A percentile compares a stretch with the other conserved stretches of the same genome.
These are phyloP conservation scores for Hemileccinum rubropunctum DNA, from an alignment of 768 basidiomycete genomes.

Conservation along the genomic window DNA sequence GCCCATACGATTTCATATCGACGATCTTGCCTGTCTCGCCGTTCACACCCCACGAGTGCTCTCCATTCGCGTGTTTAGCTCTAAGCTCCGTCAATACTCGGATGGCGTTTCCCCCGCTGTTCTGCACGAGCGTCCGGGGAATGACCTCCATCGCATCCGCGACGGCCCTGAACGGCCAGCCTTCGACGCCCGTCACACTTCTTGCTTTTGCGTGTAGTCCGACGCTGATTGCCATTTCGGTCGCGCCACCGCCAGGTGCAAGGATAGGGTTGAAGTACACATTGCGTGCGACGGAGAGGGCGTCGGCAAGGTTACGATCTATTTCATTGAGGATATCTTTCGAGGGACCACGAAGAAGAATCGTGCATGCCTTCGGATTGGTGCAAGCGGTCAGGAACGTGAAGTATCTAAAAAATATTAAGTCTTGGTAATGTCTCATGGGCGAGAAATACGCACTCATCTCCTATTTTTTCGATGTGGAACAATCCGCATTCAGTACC, in stretches of 20 bases:
- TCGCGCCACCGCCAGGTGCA: constrained; percentile 95
- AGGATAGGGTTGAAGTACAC: constrained; percentile 93
- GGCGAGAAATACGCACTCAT: constrained; percentile 56
- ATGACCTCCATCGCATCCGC: constrained; percentile 98
- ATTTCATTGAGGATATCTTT: constrained; percentile 99
- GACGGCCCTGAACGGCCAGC: constrained; percentile 88
- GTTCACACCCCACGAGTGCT: constrained; percentile 90
- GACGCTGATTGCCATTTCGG: constrained; percentile 96
- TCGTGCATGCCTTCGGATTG: constrained; percentile 94
- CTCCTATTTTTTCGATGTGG: constrained; percentile 94
- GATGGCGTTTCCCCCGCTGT: constrained; percentile 93
- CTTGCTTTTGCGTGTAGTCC: constrained; percentile 79
- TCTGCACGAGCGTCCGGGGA: constrained; percentile 91
- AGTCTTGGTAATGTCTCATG: neutral
- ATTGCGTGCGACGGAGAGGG: constrained; percentile 96
- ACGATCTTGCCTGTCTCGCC: constrained; percentile 95
- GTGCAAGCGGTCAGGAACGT: constrained; percentile 93
- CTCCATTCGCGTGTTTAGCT: constrained; percentile 93
- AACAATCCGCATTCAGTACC: constrained; percentile 96
- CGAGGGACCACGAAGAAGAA: constrained; percentile 94
- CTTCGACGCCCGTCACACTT: constrained; percentile 82
- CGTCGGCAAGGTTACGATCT: constrained; percentile 95
- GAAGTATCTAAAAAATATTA: constrained; percentile 69
- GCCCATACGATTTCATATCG: constrained; percentile 92
- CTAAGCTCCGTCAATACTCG: constrained; percentile 89